Evolutionary conservation across 2,329 filamentous ascomycete genomes (phyloP).

Genomic region (Huntiella abstrusa): DNA sequence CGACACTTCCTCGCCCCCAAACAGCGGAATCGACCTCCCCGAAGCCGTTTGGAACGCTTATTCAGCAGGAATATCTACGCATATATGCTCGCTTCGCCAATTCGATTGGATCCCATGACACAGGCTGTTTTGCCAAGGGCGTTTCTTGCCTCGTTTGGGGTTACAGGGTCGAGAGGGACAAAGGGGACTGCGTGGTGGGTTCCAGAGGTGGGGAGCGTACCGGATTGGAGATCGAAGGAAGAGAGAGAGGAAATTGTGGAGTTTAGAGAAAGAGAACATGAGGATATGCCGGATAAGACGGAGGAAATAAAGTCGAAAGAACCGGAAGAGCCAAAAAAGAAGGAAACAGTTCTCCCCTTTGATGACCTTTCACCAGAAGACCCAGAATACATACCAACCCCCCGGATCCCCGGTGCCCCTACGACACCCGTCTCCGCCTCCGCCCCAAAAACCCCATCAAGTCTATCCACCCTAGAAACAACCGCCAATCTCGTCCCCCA

Average conservation of each 20-base stretch:
- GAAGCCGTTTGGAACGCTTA: conserved; percentile 34
- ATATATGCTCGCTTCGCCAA: conserved; percentile 38
- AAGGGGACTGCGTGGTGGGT: conserved; percentile 36
- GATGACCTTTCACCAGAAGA: conserved; percentile 1
- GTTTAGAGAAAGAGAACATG: neutral
- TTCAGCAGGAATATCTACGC: conserved; percentile 47
- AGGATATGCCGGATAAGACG: neutral
- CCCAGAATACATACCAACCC: conserved; percentile 2
- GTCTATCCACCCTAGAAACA: neutral
- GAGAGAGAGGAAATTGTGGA: neutral
- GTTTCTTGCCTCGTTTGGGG: conserved; percentile 43
- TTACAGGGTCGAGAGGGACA: conserved; percentile 32
- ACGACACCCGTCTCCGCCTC: conserved; percentile 9
- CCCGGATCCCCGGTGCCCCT: conserved; percentile 9
- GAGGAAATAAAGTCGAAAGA: neutral
- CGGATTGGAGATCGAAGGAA: neutral
- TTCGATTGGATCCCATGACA: conserved; percentile 37
- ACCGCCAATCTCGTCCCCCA: neutral
- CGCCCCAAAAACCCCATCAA: neutral
- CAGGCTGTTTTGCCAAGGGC: conserved; percentile 31
- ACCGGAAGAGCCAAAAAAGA: neutral
- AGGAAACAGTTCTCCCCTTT: neutral
- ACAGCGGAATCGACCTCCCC: conserved; percentile 14
- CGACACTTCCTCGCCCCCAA: conserved; percentile 23
- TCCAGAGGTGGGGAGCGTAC: conserved; percentile 19